Evolutionary conservation across 306 rosid genomes (phyloP), one percentile per base, ranked within the genome.

Genomic region (Cicer cuneatum): DNA sequence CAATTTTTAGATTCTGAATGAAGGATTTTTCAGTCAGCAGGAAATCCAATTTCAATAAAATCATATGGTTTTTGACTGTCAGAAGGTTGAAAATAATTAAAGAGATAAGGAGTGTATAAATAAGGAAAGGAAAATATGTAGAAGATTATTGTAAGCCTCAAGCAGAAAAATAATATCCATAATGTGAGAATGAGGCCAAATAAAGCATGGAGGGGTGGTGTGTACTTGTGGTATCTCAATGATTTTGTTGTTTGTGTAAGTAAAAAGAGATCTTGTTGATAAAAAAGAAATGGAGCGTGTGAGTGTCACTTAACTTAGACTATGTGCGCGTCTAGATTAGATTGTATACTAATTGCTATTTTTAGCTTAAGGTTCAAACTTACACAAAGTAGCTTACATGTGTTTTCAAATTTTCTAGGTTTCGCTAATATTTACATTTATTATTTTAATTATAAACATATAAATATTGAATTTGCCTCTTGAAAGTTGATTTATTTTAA

Each of bases 221-320:
- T 74, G 72, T 29, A 68, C 75, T 46, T 47, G 71, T 8, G 64
- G 63, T 49, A 56, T 73, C 79, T 72, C 56, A 73, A 67, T 67
- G 42, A 67, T 73, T 80, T 46, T 73, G 35, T 80, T 58, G 64
- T 57, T 63, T 19, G 21, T 47, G 39, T 51, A 8, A 29, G 35
- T 29, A 29, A 29, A 33, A 10, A 19, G n/a, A 67, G 69, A 37
- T 76, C 14, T 59, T 46, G 64, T 59, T 46, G 64, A 58, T 69
- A 5, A 8, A 47, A 58, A 47, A 62, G 10, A 15, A 69, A 57
- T 45, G 53, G 24, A 12, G 39, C 8, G 13, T 52, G 29, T 51
- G 29, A 8, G 8, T 14, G 46, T 18, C 18, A 37, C 41, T n/a
- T 49, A 2, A 39, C 9, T 41, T 42, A 33, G 65, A 75, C 69